Conservation (phyloP, 108 stramenopile genomes). For the Discostella pseudostelligera region DNA sequence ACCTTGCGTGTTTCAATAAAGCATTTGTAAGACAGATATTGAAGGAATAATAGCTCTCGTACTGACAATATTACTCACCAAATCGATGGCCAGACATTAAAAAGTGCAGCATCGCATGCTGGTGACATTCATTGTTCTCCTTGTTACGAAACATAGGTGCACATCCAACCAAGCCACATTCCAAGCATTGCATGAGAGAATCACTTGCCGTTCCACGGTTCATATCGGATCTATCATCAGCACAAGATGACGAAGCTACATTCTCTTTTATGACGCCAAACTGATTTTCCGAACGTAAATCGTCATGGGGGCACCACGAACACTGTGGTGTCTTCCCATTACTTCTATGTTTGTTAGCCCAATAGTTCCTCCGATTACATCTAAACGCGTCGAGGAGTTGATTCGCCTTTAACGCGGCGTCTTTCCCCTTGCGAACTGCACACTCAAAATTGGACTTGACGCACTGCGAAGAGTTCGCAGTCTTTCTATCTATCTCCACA, state of each 20-base stretch:
- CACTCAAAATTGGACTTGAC: slow-evolving; percentile 11
- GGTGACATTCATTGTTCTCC: slow-evolving; percentile 14
- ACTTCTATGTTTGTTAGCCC: slow-evolving; percentile 1
- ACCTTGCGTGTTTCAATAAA: slow-evolving; percentile 19
- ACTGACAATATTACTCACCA: slow-evolving; percentile 37
- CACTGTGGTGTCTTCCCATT: slow-evolving; percentile 9
- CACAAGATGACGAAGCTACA: background rate
- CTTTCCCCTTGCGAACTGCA: slow-evolving; percentile 18
- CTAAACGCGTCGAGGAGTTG: slow-evolving; percentile 21
- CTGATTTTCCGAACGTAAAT: background rate
- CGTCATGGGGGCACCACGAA: slow-evolving; percentile 27
- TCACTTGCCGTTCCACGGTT: slow-evolving; percentile 39
- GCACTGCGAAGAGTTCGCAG: background rate
- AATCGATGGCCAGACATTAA: slow-evolving; percentile 66
- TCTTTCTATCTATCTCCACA: background rate
- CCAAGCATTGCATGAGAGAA: slow-evolving; percentile 72
- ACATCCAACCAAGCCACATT: slow-evolving; percentile 66
- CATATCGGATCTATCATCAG: background rate
- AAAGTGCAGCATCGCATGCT: slow-evolving; percentile 65
- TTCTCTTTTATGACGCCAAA: slow-evolving; percentile 10
- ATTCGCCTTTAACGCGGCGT: slow-evolving; percentile 27
- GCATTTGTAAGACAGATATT: background rate
- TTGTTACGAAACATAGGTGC: slow-evolving; percentile 41
- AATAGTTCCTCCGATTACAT: slow-evolving; percentile 28
- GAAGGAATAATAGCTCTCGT: background rate